Evolutionary conservation across 163 green algal species (phyloP), one percentile per base, ranked within the genome.

Genomic region (Botryococcus braunii): DNA sequence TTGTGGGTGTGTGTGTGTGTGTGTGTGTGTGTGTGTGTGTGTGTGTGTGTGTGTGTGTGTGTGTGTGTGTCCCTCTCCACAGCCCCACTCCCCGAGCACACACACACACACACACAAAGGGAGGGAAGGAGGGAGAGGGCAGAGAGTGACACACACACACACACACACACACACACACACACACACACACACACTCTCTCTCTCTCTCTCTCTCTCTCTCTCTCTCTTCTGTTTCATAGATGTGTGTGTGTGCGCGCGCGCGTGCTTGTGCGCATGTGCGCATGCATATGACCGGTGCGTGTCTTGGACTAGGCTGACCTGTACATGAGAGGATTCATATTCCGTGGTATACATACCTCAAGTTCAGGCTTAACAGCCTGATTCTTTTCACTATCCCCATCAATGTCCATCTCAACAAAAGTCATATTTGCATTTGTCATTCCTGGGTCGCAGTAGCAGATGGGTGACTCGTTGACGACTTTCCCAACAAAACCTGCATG

Each of bases 361-460:
- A 79, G 65, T 37, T 80, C 27, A n/a, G 79, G 75, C 36, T 70
- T 40, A 34, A 78, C 72, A n/a, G 65, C 35, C 25, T 48, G 49
- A 40, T 88, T 89, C 37, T 83, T 76, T 25, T 69, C 66, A 7
- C 74, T 71, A 47, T 81, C 75, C 0, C 68, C 65, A 66, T 89
- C 83, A 25, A 87, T 71, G 38, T 79, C 68, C 5, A 85, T 61
- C 23, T 74, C 62, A 9, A 46, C 80, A 65, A 59, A 67, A 27
- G 70, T 69, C 71, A 82, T 82, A 69, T 86, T 84, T n/a, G 75
- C 64, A 57, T 71, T 80, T 34, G 62, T 82, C 56, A 88, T 74
- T 17, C 80, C 80, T 8, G 80, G 82, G 69, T 89, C 82, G 69
- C 66, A 81, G 40, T 27, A 75, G 29, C 69, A 72, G 1, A 81